Base-by-base conservation (phyloP, 805 yeast genomes). In the Candida verbasci region DNA sequence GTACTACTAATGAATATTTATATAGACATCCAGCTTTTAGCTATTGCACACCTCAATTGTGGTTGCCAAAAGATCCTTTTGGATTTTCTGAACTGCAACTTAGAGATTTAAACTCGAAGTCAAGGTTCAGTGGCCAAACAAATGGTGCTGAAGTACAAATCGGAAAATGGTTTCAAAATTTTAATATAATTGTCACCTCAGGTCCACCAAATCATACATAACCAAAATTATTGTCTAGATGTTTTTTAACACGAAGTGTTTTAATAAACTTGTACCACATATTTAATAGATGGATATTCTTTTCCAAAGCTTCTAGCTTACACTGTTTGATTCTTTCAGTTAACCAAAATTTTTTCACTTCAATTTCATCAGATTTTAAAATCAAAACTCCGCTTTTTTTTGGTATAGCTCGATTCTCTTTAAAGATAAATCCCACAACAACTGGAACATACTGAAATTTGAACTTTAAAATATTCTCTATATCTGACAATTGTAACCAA, bases 21-120 rank as follows among this genome's bases (percentile, higher is more conserved):
- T 65, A 58, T 37, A 46, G 55, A 20, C 72, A 67, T 40, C 70
- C 72, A 3, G 53, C 60, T 14, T 63, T 64, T 44, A 57, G 51
- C 31, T 65, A 55, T 35, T 62, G 60, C 34, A 42, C 47, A 21
- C 72, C 72, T 1, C 52, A 47, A 20, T 15, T 68, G 5, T 67
- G 72, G 72, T 37, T 68, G 14, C 72, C 73, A 1, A 38, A 44
- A 28, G 75, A 69, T 50, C 53, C 54, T 1, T 38, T 36, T 31
- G 67, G 68, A 4, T 43, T 54, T 15, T 48, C 60, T 31, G 49
- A 51, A 6, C 18, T 35, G n/a, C 58, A 52, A 31, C 45, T 55
- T 5, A 32, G 38, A 21, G 42, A 38, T 14, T 38, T 55, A 3
- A 50, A 55, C 38, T 32, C 40, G 4, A 34, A 34, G 25, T 37